Conservation (phyloP, 2,329 filamentous ascomycete species). For the Hypoxylon sp. region DNA sequence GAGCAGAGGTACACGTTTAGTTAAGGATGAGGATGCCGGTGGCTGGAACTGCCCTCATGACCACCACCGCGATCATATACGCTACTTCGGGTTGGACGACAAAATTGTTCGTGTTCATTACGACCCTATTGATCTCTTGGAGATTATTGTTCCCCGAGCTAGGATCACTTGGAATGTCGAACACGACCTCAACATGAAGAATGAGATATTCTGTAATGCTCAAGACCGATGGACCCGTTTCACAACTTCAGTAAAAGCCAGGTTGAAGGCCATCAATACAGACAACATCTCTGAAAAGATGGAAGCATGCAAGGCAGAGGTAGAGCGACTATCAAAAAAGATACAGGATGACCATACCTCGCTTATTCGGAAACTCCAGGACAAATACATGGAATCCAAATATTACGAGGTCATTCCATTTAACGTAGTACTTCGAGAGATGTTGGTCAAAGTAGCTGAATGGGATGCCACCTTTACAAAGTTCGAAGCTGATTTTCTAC, state of each 20-base stretch:
- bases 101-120: constrained; percentile 91
- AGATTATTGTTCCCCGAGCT: constrained; percentile 91
- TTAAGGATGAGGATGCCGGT: constrained; percentile 69
- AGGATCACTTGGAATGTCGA: constrained; percentile 98
- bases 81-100: constrained; percentile 92
- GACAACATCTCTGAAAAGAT: constrained; percentile 92
- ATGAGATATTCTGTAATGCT: constrained; percentile 86
- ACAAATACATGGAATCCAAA: constrained; percentile 91
- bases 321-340: constrained; percentile 82
- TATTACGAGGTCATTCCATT: constrained; percentile 98
- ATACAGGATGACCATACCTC: constrained; percentile 86
- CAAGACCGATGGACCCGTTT: constrained; percentile 89
- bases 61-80: constrained; percentile 90
- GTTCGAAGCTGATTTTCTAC: constrained; percentile 94
- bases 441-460: constrained; percentile 91
- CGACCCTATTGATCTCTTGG: constrained; percentile 91
- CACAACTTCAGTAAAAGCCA: constrained; percentile 86
- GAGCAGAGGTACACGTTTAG: constrained; percentile 85
- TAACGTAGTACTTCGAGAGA: constrained; percentile 88
- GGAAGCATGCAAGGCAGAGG: constrained; percentile 84
- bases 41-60: constrained; percentile 82
- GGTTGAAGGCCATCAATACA: constrained; percentile 89
- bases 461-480: constrained; percentile 94
- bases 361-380: constrained; percentile 83
- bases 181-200: constrained; percentile 91